Evolutionary conservation across 106 monocot species (phyloP).

Genomic region (Vanilla planifolia): DNA sequence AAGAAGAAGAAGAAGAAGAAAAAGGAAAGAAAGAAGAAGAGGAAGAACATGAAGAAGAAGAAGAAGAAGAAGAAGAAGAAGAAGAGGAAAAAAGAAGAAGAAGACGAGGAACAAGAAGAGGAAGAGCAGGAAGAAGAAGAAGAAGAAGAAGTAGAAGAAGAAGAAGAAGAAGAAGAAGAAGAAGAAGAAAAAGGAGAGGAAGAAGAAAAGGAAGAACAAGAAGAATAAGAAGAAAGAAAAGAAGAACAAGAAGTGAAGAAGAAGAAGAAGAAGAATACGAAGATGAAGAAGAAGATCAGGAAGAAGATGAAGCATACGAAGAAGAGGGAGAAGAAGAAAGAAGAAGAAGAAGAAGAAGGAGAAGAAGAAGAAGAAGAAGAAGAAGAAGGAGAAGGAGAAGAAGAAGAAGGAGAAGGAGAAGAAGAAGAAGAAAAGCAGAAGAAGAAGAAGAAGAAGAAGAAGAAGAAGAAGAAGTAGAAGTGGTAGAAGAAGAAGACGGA

Average conservation of each 20-base stretch:
- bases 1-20: too few relatives aligned
- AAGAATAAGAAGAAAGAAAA: not conserved
- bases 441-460: too few relatives aligned
- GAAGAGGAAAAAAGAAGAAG: too few relatives aligned
- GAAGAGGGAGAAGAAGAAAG: not conserved
- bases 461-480: too few relatives aligned
- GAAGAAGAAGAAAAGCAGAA: too few relatives aligned
- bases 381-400: not conserved
- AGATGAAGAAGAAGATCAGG: too few relatives aligned
- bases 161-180: not conserved
- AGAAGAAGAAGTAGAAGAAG: not conserved
- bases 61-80: too few relatives aligned
- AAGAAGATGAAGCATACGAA: not conserved
- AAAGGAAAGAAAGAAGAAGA: too few relatives aligned
- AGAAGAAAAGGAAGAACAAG: not conserved
- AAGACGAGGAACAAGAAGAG: too few relatives aligned
- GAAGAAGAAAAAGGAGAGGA: not conserved
- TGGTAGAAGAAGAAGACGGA: too few relatives aligned
- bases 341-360: not conserved
- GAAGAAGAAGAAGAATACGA: too few relatives aligned
- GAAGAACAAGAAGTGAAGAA: not conserved
- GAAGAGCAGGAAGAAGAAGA: not conserved
- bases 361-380: not conserved
- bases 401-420: not conserved
- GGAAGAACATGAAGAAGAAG: too few relatives aligned